These are phyloP conservation scores for Hymenoscyphus albidus DNA, from an alignment of 2,329 filamentous ascomycete species.

Conservation along the genomic window DNA sequence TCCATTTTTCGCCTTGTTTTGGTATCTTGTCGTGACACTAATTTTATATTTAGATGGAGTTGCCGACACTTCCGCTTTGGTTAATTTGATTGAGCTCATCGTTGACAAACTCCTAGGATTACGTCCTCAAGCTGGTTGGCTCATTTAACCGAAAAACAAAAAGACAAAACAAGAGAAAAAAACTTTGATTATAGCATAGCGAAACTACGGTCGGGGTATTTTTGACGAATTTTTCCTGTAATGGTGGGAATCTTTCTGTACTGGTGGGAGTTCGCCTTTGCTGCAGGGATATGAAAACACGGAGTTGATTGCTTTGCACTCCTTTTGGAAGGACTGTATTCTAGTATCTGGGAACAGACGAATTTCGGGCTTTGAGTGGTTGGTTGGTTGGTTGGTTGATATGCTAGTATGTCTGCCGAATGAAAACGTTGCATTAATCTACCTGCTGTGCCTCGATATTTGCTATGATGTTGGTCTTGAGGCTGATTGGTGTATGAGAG, in stretches of 20 bases:
- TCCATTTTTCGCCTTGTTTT: background rate
- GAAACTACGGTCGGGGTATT: background rate
- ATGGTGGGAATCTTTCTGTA: background rate
- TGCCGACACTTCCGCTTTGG: background rate
- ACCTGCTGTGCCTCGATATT: too few species aligned
- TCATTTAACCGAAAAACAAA: too few species aligned
- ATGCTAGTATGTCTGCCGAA: too few species aligned
- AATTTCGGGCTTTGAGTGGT: too few species aligned
- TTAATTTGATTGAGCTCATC: background rate
- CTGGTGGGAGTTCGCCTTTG: background rate
- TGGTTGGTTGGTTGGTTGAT: too few species aligned
- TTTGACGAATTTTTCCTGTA: background rate
- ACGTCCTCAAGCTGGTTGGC: too few species aligned
- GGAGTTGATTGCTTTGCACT: background rate
- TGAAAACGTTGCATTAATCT: too few species aligned
- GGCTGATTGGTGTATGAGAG: too few species aligned
- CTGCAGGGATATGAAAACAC: background rate
- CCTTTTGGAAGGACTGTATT: background rate
- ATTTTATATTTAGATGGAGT: background rate
- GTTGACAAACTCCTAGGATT: background rate
- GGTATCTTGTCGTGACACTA: background rate
- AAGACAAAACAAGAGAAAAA: background rate
- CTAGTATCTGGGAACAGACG: background rate
- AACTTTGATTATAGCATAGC: slow-evolving; percentile 3
- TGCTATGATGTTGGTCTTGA: too few species aligned